Evolutionary conservation across 2,329 filamentous ascomycete species (phyloP).

Genomic region (Berkeleyomyces rouxiae): DNA sequence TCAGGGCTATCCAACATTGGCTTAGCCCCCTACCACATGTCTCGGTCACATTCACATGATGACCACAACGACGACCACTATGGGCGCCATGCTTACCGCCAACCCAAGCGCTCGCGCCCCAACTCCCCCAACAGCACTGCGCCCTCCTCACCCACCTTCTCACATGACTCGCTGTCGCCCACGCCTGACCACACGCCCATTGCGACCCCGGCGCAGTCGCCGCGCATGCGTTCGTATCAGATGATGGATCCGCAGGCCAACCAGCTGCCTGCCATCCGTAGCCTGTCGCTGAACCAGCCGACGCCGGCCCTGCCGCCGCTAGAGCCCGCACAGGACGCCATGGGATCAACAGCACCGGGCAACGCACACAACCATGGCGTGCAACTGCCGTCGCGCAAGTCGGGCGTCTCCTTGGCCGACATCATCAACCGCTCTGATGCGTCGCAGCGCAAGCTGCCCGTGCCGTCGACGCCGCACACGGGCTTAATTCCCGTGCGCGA

Average conservation of each 20-base stretch:
- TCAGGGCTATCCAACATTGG: constrained; percentile 40
- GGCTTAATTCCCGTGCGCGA: constrained; percentile 71
- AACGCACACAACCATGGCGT: constrained; percentile 27
- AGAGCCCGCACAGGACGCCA: constrained; percentile 26
- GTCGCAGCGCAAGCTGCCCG: constrained; percentile 75
- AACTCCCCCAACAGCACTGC: constrained; percentile 92
- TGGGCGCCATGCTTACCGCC: constrained; percentile 49
- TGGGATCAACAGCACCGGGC: constrained; percentile 21
- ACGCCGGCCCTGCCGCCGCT: constrained; percentile 42
- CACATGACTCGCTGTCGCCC: constrained; percentile 84
- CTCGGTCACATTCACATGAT: constrained; percentile 68
- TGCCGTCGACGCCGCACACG: constrained; percentile 56
- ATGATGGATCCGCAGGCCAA: constrained; percentile 33
- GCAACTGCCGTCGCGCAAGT: constrained; percentile 30
- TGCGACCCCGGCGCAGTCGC: constrained; percentile 87
- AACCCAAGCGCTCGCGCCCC: constrained; percentile 75
- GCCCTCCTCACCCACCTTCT: constrained; percentile 90
- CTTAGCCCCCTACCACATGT: constrained; percentile 85
- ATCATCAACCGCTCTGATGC: constrained; percentile 85
- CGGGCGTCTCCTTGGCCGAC: constrained; percentile 70
- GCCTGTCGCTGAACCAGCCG: constrained; percentile 36
- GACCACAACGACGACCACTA: constrained; percentile 64
- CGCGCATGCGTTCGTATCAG: constrained; percentile 63
- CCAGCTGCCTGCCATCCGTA: constrained; percentile 78
- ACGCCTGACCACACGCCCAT: constrained; percentile 98